Conservation (phyloP, 164 flowering plant genomes). For the Berberis vulgaris region DNA sequence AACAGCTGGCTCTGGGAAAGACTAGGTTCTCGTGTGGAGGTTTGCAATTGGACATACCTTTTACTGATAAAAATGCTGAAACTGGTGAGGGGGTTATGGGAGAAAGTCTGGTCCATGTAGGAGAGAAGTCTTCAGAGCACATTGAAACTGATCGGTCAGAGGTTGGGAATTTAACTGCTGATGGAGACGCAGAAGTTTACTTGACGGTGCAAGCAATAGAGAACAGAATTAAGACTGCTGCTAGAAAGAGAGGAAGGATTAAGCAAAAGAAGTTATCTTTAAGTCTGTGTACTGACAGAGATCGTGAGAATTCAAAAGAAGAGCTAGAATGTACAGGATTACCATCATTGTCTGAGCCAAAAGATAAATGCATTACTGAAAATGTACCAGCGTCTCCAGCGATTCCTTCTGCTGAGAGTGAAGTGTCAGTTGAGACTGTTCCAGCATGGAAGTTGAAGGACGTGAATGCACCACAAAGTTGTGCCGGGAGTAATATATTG, state of each 20-base stretch:
- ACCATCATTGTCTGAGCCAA: slow-evolving; percentile 22
- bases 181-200: slow-evolving; percentile 28
- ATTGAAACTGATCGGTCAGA: slow-evolving; percentile 20
- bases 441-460: slow-evolving; percentile 49
- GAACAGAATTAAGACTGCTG: slow-evolving; percentile 15
- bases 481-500: slow-evolving; percentile 49
- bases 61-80: slow-evolving; percentile 27
- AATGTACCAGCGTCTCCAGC: slow-evolving; percentile 24
- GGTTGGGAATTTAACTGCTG: slow-evolving; percentile 5
- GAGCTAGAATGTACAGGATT: slow-evolving; percentile 22
- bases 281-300: slow-evolving; percentile 55
- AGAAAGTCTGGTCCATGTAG: slow-evolving; percentile 15
- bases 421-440: slow-evolving; percentile 28
- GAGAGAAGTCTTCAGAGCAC: slow-evolving; percentile 21
- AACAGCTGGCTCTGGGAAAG: slow-evolving; percentile 21
- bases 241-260: slow-evolving; percentile 59
- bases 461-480: slow-evolving; percentile 38
- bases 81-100: slow-evolving; percentile 21
- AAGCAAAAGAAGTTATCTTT: slow-evolving; percentile 63
- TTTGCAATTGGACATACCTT: slow-evolving; percentile 16
- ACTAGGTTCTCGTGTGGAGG: slow-evolving; percentile 21
- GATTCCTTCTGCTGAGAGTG: slow-evolving; percentile 24
- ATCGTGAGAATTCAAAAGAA: slow-evolving; percentile 39
- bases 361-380: slow-evolving; percentile 15
- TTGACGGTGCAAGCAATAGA: slow-evolving; percentile 28